Conservation (phyloP, 2,329 filamentous ascomycete species). For the Cryphonectria radicalis region DNA sequence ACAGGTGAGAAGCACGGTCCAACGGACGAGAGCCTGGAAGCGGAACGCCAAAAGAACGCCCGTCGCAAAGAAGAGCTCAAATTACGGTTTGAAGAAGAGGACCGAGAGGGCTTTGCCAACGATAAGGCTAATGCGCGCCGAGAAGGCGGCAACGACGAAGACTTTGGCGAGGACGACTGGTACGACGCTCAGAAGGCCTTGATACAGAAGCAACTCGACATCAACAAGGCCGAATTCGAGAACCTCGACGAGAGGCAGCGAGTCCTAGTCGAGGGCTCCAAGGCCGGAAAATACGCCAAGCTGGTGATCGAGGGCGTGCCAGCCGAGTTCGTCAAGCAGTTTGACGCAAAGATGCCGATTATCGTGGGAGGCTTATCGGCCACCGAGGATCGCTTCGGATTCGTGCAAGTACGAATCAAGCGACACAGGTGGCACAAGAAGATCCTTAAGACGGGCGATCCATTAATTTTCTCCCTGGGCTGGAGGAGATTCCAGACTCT, state of each 20-base stretch:
- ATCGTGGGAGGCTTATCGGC: slow-evolving; percentile 90
- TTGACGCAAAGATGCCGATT: slow-evolving; percentile 81
- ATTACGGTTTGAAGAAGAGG: slow-evolving; percentile 94
- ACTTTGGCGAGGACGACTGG: slow-evolving; percentile 98
- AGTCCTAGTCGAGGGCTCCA: slow-evolving; percentile 84
- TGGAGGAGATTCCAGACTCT: slow-evolving; percentile 94
- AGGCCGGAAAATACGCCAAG: slow-evolving; percentile 90
- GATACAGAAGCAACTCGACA: slow-evolving; percentile 93
- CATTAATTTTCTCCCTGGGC: slow-evolving; percentile 93
- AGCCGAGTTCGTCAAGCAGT: slow-evolving; percentile 83
- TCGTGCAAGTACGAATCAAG: slow-evolving; percentile 95
- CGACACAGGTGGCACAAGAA: slow-evolving; percentile 98
- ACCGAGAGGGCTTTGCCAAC: slow-evolving; percentile 92
- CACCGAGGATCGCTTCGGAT: slow-evolving; percentile 95
- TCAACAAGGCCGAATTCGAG: slow-evolving; percentile 94
- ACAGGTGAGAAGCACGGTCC: slow-evolving; percentile 65
- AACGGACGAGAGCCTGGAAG: slow-evolving; percentile 66
- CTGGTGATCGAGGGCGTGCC: slow-evolving; percentile 89
- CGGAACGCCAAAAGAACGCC: slow-evolving; percentile 89
- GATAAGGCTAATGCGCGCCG: slow-evolving; percentile 79
- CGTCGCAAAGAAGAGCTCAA: slow-evolving; percentile 92
- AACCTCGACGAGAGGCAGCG: slow-evolving; percentile 83
- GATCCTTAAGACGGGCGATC: slow-evolving; percentile 97
- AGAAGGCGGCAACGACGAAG: slow-evolving; percentile 70
- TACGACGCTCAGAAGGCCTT: slow-evolving; percentile 95